phyloP scores from a whole-genome alignment of 2,329 filamentous ascomycete species.

The Chlorencoelia australis region DNA sequence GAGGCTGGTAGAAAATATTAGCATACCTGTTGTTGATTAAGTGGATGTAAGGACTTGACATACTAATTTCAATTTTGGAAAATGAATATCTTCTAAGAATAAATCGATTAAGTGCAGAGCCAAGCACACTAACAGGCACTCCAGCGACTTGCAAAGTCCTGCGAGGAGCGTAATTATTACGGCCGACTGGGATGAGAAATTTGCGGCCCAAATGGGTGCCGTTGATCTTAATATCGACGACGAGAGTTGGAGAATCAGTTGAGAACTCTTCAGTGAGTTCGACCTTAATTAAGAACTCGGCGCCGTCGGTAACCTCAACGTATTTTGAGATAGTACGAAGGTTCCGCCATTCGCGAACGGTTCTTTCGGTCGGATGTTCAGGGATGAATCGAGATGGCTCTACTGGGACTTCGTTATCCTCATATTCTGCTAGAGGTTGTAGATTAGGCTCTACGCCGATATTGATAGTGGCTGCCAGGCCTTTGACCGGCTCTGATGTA shows the following conservation, averaged over 20 bases:
- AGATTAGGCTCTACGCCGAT: no score
- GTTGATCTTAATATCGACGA: background rate
- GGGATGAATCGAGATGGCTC: no score
- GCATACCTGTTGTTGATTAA: background rate
- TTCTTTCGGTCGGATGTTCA: no score
- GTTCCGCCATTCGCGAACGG: no score
- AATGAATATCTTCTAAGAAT: background rate
- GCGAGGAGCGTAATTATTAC: no score
- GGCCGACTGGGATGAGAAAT: accelerated
- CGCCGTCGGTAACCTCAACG: slow-evolving; percentile 1
- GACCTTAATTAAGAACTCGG: background rate
- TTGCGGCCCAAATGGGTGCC: background rate
- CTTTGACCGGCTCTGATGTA: no score
- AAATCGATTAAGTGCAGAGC: background rate
- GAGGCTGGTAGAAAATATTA: background rate
- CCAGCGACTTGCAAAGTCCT: background rate
- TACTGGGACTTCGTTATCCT: no score
- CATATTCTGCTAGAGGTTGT: no score
- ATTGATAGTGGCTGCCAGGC: no score
- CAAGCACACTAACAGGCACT: background rate
- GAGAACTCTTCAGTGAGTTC: background rate
- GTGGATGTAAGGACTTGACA: no score
- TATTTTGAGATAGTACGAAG: slow-evolving; percentile 6
- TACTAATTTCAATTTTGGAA: slow-evolving; percentile 1
- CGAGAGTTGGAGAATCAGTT: background rate